Base-by-base conservation (phyloP, 176 grass and related monocot genomes). In the Raddia guianensis region DNA sequence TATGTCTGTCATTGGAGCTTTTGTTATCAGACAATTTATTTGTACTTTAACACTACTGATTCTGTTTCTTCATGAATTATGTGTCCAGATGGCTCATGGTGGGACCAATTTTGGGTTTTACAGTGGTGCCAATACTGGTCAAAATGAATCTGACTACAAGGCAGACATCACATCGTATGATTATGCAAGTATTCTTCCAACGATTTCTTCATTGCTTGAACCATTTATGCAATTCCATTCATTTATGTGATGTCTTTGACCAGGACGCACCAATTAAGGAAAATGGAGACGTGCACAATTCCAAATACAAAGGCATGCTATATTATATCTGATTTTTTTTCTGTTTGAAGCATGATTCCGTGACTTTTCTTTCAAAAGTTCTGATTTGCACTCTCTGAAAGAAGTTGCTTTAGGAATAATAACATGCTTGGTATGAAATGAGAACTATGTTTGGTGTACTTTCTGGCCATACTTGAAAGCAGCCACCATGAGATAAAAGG, bases 251-350 rank as follows among this genome's bases (percentile, higher is more conserved):
- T 66, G 59, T 68, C 32, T 58, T 68, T 73, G 63, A 50, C 52
- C 63, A 98, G 95, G 95, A 98, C 89, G 95, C 95, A 72, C 95
- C 95, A 32, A 98, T 98, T 83, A 98, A 89, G 92, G 95, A 98
- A 75, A 84, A 86, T 79, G 95, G 95, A 55, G 88, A 91, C 15
- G 92, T 98, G 78, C 73, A 89, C 68, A 98, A 98, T 89, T 21
- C 83, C 66, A 98, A 98, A 87, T 98, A 90, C 85, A 84, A 88
- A 98, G 95, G 95, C 82, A 93, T 79, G 74, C 59, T 67, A 42
- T 77, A 37, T 68, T 73, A 16, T 50, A 66, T 64, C 72, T 63
- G 32, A 19, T 56, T 7, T 43, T 63, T 80, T 66, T 81, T 82
- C 20, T 76, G 16, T 65, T 78, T 89, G 12, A 74, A 80, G 5